Conservation (phyloP, 2,329 filamentous ascomycete genomes). For the Alternaria arbusti region DNA sequence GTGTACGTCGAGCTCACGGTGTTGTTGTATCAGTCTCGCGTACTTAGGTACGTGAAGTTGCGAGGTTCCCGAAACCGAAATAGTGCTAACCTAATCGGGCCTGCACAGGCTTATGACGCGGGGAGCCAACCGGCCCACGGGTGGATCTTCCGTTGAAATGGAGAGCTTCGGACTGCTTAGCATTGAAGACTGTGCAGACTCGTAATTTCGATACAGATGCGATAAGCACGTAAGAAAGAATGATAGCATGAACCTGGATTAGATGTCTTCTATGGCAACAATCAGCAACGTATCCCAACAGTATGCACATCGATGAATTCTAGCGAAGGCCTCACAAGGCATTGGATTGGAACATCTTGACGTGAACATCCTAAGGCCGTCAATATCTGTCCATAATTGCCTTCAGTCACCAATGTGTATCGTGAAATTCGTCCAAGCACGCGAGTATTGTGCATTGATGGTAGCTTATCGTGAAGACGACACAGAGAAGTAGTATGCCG, state of each 20-base stretch:
- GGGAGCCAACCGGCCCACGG: slow-evolving; percentile 6
- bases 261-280: neutral
- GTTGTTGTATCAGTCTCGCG: slow-evolving; percentile 19
- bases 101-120: slow-evolving; percentile 12
- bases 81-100: slow-evolving; percentile 11
- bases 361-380: neutral
- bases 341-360: neutral
- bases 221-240: neutral
- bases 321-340: neutral
- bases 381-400: neutral
- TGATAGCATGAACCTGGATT: neutral
- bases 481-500: neutral
- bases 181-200: neutral
- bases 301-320: neutral
- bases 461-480: neutral
- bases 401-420: neutral
- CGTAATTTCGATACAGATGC: neutral
- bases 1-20: slow-evolving; percentile 8
- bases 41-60: slow-evolving; percentile 22
- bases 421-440: neutral
- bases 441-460: neutral
- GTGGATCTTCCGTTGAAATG: slow-evolving; percentile 11
- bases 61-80: slow-evolving; percentile 25
- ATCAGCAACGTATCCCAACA: neutral
- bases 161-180: neutral